Evolutionary conservation across 441 rosid species (phyloP).

Genomic region (Adansonia madagascariensis): DNA sequence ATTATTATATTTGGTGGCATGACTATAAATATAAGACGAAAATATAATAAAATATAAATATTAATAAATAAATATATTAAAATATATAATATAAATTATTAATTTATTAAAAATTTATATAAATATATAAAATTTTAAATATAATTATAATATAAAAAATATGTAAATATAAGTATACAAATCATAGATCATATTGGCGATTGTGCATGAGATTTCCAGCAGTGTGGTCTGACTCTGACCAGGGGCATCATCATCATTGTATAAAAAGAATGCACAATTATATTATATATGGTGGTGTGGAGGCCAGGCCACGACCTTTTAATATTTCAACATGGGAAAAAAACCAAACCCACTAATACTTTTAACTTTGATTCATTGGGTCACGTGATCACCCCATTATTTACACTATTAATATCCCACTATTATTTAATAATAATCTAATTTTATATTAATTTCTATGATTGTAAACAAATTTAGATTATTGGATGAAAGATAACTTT

Average conservation of each 20-base stretch:
- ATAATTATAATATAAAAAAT: too few species aligned
- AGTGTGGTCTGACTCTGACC: slow-evolving; percentile 19
- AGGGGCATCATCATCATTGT: slow-evolving; percentile 24
- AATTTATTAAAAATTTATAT: too few species aligned
- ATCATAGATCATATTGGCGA: not conserved
- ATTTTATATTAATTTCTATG: not conserved
- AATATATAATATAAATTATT: too few species aligned
- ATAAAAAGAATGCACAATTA: slow-evolving; percentile 22
- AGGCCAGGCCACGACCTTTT: slow-evolving; percentile 30
- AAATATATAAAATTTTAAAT: too few species aligned
- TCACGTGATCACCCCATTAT: slow-evolving; percentile 18
- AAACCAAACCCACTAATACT: not conserved
- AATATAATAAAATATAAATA: too few species aligned
- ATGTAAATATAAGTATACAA: too few species aligned
- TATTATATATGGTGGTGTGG: not conserved
- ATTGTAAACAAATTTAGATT: too few species aligned
- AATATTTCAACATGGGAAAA: not conserved
- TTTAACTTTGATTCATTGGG: not conserved
- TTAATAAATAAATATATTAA: too few species aligned
- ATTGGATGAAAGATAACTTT: too few species aligned
- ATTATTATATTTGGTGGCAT: not conserved
- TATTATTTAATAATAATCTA: not conserved
- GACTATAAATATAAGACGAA: not conserved
- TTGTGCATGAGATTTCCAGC: slow-evolving; percentile 8
- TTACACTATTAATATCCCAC: not conserved